Evolutionary conservation across 1,139 yeast genomes (phyloP), one percentile per base, ranked within the genome.

Genomic region (Geotrichum klebahnii): DNA sequence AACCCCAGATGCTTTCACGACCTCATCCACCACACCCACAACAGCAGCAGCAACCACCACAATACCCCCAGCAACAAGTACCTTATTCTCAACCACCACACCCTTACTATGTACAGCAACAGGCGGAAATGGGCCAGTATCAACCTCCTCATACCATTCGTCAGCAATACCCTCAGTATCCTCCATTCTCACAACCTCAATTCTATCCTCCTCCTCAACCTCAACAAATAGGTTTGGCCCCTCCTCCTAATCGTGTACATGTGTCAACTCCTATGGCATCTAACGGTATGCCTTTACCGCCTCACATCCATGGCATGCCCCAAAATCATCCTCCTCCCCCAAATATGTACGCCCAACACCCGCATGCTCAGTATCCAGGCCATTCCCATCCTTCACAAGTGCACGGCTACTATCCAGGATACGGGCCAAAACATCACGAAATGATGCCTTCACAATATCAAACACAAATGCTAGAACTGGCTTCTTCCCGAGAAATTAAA

Each of bases 401-500:
- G 34, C 34, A 31, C 17, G 34, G 17, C 10, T 38, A 24, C 19
- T 38, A 24, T n/a, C 6, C 41, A 5, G 42, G 33, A n/a, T 38
- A 24, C 33, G 10, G 20, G 22, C 31, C 5, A 12, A 23, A 38
- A 29, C 17, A 9, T 29, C 22, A 23, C 12, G 42, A 38, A 3
- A 40, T 40, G 44, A 19, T 16, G 3, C 26, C 44, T 2, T 10
- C 36, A 4, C 41, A 37, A 17, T 40, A 40, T 35, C 28, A 48
- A 26, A 35, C 41, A 5, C 32, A 31, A 9, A 31, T 44, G 28
- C 22, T 38, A 36, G 48, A 36, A 2, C 38, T 45, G 16, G 32
- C 48, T 9, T 32, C 51, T 3, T 48, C 46, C 5, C 38, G 55
- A 17, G 66, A 63, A 46, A 64, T 67, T 47, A 67, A 67, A 49